A percentile compares a stretch with the other conserved stretches of the same genome.
These are phyloP conservation scores for Aphanomyces euteiches DNA, from an alignment of 352 stramenopile genomes.

Conservation along the genomic window DNA sequence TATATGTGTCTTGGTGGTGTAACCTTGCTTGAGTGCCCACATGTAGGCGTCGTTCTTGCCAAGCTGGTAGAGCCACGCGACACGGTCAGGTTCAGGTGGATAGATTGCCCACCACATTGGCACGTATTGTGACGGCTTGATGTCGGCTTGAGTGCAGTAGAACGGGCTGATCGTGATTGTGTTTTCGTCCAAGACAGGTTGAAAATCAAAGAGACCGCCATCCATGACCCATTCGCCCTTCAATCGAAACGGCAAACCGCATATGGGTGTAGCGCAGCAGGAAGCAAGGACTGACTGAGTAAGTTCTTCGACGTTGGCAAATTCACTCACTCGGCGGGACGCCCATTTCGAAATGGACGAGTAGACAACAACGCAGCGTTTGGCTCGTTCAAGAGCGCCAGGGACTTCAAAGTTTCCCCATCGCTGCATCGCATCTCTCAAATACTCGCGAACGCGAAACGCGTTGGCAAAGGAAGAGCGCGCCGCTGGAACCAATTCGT, in stretches of 20 bases:
- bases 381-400: constrained; percentile 47
- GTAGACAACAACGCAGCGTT: constrained; percentile 60
- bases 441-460: constrained; percentile 64
- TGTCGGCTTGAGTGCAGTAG: constrained; percentile 84
- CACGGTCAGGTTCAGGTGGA: constrained; percentile 56
- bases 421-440: constrained; percentile 45
- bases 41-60: constrained; percentile 75
- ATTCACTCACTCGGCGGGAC: constrained; percentile 62
- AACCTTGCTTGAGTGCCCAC: constrained; percentile 54
- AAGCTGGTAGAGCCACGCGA: constrained; percentile 82
- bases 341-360: constrained; percentile 63
- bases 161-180: constrained; percentile 82
- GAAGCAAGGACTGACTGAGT: constrained; percentile 64
- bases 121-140: constrained; percentile 87
- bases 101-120: constrained; percentile 84
- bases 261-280: constrained; percentile 75
- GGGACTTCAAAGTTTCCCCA: constrained; percentile 46
- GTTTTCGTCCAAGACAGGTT: constrained; percentile 63
- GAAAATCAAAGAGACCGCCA: constrained; percentile 77
- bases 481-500: constrained; percentile 49
- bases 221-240: constrained; percentile 86
- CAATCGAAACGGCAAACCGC: constrained; percentile 75
- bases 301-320: constrained; percentile 62
- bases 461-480: constrained; percentile 49
- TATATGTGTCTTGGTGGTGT: constrained; percentile 41